Base-by-base conservation (phyloP, 1,284 basidiomycete genomes). In the Leccinum ponderosum region DNA sequence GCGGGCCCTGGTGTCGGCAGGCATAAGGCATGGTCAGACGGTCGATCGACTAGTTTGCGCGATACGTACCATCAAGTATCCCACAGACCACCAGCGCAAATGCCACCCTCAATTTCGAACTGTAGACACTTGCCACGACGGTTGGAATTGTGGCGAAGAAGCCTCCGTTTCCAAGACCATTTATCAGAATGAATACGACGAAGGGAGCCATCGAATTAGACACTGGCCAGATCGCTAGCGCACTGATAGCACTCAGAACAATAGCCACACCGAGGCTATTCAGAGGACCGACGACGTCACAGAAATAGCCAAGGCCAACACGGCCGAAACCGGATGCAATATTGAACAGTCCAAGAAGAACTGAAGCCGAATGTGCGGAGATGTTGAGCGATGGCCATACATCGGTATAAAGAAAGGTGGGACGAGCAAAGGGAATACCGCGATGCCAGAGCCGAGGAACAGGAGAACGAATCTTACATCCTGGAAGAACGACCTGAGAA, bases 321-420 rank as follows among this genome's bases (percentile, higher is more conserved):
- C 73, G 71, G 15, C 75, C 76, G 7, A 72, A 37, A 1, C 72
- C 71, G n/a, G 75, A 75, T 33, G 76, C 65, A 20, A 77, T 66
- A 55, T 76, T 74, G 65, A 76, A 76, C 15, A 69, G 47, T 2
- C 70, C 73, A 22, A 71, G 69, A 39, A 75, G 70, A 0, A 66
- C 53, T 0, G 72, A 73, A 15, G 64, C 68, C 22, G 69, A 42
- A 53, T 64, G 65, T 9, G 62, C 48, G 5, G 76, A 70, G 29
- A 73, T 65, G 20, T 64, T 62, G 44, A 76, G 65, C 2, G 76
- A 74, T 0, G 64, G 62, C 35, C 73, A 59, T 77, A 77, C 8
- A 69, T 65, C 3, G 73, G 75, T 25, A 76, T 73, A 64, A 77
- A 76, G 65, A 76, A 77, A 9, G 76, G 71, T 1, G 76, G 71